phyloP scores from a whole-genome alignment of 1,284 basidiomycete genomes.

The Tremellales sp. region DNA sequence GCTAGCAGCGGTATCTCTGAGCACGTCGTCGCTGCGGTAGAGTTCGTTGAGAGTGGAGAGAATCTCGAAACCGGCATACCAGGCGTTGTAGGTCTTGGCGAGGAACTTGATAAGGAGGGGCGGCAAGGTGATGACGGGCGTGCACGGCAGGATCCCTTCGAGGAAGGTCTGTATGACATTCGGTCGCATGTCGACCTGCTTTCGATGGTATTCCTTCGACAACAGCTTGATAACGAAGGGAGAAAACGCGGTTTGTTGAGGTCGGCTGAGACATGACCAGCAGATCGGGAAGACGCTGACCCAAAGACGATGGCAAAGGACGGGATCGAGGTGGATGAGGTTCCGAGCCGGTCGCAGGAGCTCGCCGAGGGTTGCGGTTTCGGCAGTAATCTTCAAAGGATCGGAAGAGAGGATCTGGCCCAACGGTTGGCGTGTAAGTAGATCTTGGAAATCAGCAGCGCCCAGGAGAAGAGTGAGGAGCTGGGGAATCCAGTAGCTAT shows the following conservation, averaged over 20 bases:
- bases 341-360: constrained; percentile 75
- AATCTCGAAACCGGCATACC: constrained; percentile 88
- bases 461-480: constrained; percentile 87
- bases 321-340: constrained; percentile 74
- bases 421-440: constrained; percentile 25
- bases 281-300: constrained; percentile 83
- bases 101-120: constrained; percentile 96
- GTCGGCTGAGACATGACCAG: constrained; percentile 79
- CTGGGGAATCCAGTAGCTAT: constrained; percentile 93
- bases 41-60: constrained; percentile 69
- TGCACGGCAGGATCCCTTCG: constrained; percentile 76
- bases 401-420: constrained; percentile 21
- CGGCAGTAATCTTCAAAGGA: constrained; percentile 22
- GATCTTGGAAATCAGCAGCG: constrained; percentile 65
- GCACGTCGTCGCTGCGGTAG: constrained; percentile 74
- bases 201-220: constrained; percentile 88
- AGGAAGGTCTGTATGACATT: constrained; percentile 93
- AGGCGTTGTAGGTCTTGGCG: constrained; percentile 91
- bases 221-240: constrained; percentile 86
- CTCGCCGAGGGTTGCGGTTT: constrained; percentile 52
- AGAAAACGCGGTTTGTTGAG: constrained; percentile 85
- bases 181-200: constrained; percentile 84
- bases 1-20: constrained; percentile 83
- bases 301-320: constrained; percentile 81
- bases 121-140: constrained; percentile 80